Percentiles rank a stretch among this genome's conserved stretches.
Conservation (phyloP, 805 yeast genomes). For the Komagataella pastoris region DNA sequence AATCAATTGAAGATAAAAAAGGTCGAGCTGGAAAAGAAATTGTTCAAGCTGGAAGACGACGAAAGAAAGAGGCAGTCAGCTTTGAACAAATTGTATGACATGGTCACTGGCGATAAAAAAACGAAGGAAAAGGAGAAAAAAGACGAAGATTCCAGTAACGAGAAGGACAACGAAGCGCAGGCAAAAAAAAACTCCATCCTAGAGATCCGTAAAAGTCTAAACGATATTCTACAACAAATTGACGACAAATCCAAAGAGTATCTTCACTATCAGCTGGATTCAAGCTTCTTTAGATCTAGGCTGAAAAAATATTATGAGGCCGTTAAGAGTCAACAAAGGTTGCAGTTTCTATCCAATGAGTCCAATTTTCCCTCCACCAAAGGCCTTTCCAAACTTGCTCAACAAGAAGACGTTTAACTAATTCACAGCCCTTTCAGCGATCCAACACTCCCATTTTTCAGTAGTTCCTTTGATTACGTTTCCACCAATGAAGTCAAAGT, state of each 20-base stretch:
- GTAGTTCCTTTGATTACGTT: slow-evolving; percentile 47
- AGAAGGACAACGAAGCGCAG: slow-evolving; percentile 3
- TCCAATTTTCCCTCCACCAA: slow-evolving; percentile 19
- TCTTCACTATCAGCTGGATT: slow-evolving; percentile 24
- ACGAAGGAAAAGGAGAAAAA: slow-evolving; percentile 1
- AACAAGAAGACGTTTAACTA: slow-evolving; percentile 4
- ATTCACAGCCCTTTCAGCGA: slow-evolving; percentile 61
- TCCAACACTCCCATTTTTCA: slow-evolving; percentile 63
- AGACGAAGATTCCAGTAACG: slow-evolving; percentile 4
- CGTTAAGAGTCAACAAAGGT: slow-evolving; percentile 15
- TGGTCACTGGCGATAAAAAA: slow-evolving; percentile 11
- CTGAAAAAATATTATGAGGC: slow-evolving; percentile 22
- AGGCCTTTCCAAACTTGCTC: slow-evolving; percentile 5
- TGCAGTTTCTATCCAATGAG: slow-evolving; percentile 12
- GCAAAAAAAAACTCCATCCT: slow-evolving; percentile 2
- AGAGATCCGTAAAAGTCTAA: neutral
- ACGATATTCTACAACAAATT: neutral
- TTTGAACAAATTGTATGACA: slow-evolving; percentile 6
- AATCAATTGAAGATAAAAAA: neutral
- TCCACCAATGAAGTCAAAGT: slow-evolving; percentile 59
- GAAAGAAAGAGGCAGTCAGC: slow-evolving; percentile 11
- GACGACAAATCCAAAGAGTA: slow-evolving; percentile 16
- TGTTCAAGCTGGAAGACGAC: slow-evolving; percentile 20
- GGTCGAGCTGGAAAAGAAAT: slow-evolving; percentile 15
- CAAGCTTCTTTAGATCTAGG: slow-evolving; percentile 27